Evolutionary conservation across 345 rosid genomes (phyloP), one percentile per base, ranked within the genome.

Genomic region (Mercurialis annua): DNA sequence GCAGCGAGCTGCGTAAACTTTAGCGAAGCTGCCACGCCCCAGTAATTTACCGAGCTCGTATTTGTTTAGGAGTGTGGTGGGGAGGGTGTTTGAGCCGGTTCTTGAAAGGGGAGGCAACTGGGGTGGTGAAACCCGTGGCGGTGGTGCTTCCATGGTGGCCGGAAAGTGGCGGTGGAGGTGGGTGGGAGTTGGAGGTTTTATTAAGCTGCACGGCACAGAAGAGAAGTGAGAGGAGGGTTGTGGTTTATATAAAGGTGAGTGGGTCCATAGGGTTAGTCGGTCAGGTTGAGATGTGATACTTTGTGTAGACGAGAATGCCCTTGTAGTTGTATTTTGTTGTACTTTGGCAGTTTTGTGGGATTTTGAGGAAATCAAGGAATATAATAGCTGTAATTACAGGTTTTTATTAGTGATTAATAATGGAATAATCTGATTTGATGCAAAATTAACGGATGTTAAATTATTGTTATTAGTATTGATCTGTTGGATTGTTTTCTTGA

Each of bases 1-100:
- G n/a, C 87, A 78, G 12, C 76, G 78, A 23, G 96, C 97, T 30
- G 78, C 78, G 29, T 82, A 83, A 52, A 90, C 88, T 65, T 90
- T 83, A 16, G 97, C 90, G 38, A 90, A 85, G 76, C 84, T 82
- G 50, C 98, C 92, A 5, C 88, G 77, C 43, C 98, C 97, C 4
- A 92, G 70, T 0, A 82, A 59, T 29, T 82, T 80, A 53, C 92
- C 90, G 17, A 88, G 72, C 30, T 82, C 81, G 76, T 92, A 92
- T 73, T 77, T 84, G 10, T 86, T 84, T 26, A 87, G 86, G n/a
- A 92, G 82, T 23, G 76, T 68, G 6, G 68, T 67, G 47, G 74
- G 33, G 15, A 52, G 63, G 49, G 62, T 54, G 31, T 75, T 52
- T 10, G 70, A 72, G 50, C 67, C 12, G 21, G 64, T 59, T 55